Base-by-base conservation (phyloP, 2,329 filamentous ascomycete genomes). In the Epichloe coenophiala region DNA sequence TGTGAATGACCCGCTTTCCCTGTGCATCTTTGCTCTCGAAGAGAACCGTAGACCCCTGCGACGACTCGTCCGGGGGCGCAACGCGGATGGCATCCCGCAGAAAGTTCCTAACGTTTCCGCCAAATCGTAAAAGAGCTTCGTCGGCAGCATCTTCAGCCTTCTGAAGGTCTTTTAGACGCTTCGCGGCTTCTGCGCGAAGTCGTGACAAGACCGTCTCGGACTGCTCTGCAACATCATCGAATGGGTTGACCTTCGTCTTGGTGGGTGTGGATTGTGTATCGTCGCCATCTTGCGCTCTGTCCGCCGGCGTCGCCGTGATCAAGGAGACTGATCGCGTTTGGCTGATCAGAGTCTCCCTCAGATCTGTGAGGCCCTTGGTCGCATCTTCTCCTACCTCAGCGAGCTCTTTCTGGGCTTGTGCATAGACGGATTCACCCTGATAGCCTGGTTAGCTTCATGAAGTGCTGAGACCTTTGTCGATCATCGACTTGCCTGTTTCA, bases 91-190 rank as follows among this genome's bases (percentile, higher is more conserved):
- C 93, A 57, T 98, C 91, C 48, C 84, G 81, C 55, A 98, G 73
- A 69, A 95, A 97, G 66, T 91, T 86, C 38, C 88, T 79, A 46
- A 98, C 81, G 60, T 93, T 96, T 52, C 82, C 81, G 19, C 93
- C 93, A 61, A 97, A 96, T 57, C 88, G 87, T 58, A 97, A 72
- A 9, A 98, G 78, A 0, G 93, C 93, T 66, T 97, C 93, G 65
- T 98, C 93, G 7, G 93, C 93, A 4, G 91, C 91, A 63, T 97
- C 91, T 68, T 98, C 93, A 12, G 91, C 93, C 59, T 81, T 81
- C 63, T 96, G 87, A 19, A 97, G 83, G 53, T 96, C 88, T 62
- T 88, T 93, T 52, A 97, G 72, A 45, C 88, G 80, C 68, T 88
- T 89, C 27, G 86, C 75, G 4, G 89, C 89, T 68, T 94, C 87